Conservation (phyloP, 805 yeast genomes). For the Scheffersomyces spartinae region DNA sequence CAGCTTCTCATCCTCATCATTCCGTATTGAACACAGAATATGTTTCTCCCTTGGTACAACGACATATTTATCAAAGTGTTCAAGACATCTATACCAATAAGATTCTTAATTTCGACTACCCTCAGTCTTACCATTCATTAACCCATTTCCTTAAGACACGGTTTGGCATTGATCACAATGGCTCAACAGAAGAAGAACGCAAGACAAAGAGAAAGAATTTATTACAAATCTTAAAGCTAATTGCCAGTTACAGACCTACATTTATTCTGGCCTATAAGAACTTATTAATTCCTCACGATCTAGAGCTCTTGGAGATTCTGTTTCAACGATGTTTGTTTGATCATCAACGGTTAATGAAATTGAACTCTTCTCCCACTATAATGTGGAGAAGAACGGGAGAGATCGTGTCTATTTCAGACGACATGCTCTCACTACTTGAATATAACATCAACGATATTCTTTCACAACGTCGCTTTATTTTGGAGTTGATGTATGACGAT, state of each 20-base stretch:
- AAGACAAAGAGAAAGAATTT: constrained; percentile 19
- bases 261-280: constrained; percentile 69
- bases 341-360: constrained; percentile 29
- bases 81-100: constrained; percentile 38
- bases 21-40: constrained; percentile 22
- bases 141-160: constrained; percentile 42
- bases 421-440: constrained; percentile 59
- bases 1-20: constrained; percentile 4
- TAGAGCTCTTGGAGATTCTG: constrained; percentile 39
- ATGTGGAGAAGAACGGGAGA: constrained; percentile 86
- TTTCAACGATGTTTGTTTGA: constrained; percentile 33
- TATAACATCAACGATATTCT: constrained; percentile 46
- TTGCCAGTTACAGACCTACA: constrained; percentile 63
- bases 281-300: constrained; percentile 54
- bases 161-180: constrained; percentile 48
- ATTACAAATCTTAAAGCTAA: constrained; percentile 37
- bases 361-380: constrained; percentile 68
- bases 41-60: constrained; percentile 44
- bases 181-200: constrained; percentile 18
- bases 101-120: constrained; percentile 45
- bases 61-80: constrained; percentile 42
- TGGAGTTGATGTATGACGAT: constrained; percentile 72
- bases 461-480: constrained; percentile 51
- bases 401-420: constrained; percentile 67
- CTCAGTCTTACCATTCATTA: constrained; percentile 50